Evolutionary conservation across 2,329 filamentous ascomycete genomes (phyloP), one percentile per base, ranked within the genome.

Genomic region (Trichoderma koningii): DNA sequence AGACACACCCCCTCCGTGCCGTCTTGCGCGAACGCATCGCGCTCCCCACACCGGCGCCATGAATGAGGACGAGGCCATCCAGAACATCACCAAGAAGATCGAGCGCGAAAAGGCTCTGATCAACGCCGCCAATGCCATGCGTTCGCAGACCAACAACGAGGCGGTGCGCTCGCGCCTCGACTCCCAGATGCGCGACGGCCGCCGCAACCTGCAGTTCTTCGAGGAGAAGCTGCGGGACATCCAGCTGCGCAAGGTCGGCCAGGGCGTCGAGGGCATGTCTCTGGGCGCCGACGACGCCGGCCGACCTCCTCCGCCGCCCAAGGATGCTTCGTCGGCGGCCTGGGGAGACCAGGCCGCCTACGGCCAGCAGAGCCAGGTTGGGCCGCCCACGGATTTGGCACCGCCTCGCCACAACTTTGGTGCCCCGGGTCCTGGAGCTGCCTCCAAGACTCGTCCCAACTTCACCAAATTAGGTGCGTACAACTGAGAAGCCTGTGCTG

Each of bases 71-170:
- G 84, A 88, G 73, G 82, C 84, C 71, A 83, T 88, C 79, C 87
- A 87, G 79, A 90, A 92, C 78, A 93, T 99, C 81, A 88, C 90
- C 81, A 90, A 89, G 82, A 98, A 99, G 89, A 98, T 99, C 79
- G 92, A 97, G 83, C 89, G 94, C 77, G 95, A 99, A 81, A 94
- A 93, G 84, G 91, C 90, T 73, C 88, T 98, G 75, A 95, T 99
- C 83, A 91, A 91, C 78, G 94, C 92, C 73, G 94, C 94, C 71
- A 95, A 92, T 80, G 87, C 91, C 72, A 97, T 99, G 93, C 90
- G 93, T 79, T 90, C 93, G 80, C 93, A 95, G 78, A 97, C 94
- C 72, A 92, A 92, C 81, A 99, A 99, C 79, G 90, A 93, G 71
- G 86, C 88, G 68, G 94, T 98, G 69, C 90, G 93, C 75, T 93